Evolutionary conservation across 495 filamentous ascomycete species (phyloP), one percentile per base, ranked within the genome.

Genomic region (Penicillium robsamsonii): DNA sequence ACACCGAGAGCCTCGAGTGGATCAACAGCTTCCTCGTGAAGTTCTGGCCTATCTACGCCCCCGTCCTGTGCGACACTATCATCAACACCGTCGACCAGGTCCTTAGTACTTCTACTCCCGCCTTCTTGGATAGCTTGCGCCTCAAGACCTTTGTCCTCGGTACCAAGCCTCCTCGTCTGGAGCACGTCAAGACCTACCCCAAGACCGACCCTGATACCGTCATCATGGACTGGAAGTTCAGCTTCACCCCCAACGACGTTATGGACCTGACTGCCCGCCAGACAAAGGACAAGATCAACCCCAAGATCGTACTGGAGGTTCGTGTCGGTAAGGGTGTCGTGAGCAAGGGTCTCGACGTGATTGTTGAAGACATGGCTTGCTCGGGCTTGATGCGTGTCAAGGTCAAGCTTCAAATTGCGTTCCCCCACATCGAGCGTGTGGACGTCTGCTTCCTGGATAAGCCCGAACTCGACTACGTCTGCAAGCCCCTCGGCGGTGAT

Each of bases 181-280:
- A 99, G 69, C 91, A 96, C 66, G 94, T 97, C 63, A 97, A 96
- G 78, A 96, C 94, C 7, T 97, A 97, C 62, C 92, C 94, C 25
- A 97, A 96, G 74, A 89, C 90, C 12, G 90, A 96, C 44, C 91
- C 96, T 45, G 93, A 99, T 64, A 88, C 88, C 52, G 89, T 99
- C 41, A 82, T 97, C 52, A 99, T 97, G 95, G 94, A 99, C 67
- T 99, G 94, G 94, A 92, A 96, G 62, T 97, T 99, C 74, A 97
- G 92, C 75, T 99, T 99, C 72, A 97, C 89, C 0, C 94, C 94
- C 9, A 97, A 93, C 62, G 94, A 99, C 70, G 88, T 81, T 10
- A 84, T 88, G 56, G 94, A 99, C 73, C 79, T 99, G 80, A 99
- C 94, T 5, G 77, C 85, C 20, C 85, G 87, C 43, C 94, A 99